Evolutionary conservation across 345 rosid species (phyloP), one percentile per base, ranked within the genome.

Genomic region (Reutealis trisperma): DNA sequence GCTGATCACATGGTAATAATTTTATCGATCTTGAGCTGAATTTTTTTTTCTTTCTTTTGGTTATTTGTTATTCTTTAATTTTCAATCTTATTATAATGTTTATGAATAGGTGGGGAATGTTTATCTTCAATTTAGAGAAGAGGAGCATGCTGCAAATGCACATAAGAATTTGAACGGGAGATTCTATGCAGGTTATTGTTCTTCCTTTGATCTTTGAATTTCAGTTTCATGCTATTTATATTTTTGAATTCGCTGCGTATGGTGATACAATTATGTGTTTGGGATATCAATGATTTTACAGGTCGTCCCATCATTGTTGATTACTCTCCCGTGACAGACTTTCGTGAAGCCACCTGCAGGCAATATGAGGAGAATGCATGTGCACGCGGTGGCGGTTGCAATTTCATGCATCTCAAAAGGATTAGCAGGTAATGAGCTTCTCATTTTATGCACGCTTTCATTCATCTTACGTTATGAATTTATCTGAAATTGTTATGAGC

Each of bases 321-420:
- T 61, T 93, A 88, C 82, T 93, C 94, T 34, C 90, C 98, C 0
- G 92, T 93, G 55, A 88, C 93, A 0, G 92, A 90, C 70, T 91
- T 91, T 75, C 87, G 93, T 13, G 94, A 89, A 78, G 93, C 98
- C 41, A 91, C 94, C 16, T 93, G 96, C 72, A 78, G 94, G 78
- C 94, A 91, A 73, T 88, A 84, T 54, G 94, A 93, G 73, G 96
- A 91, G 80, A 85, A 86, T 18, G 74, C 80, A 0, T 90, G 98
- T 79, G 87, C 84, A 63, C 88, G 93, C 47, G 96, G 96, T 74
- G 97, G 94, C 18, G 89, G 88, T 79, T 93, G 97, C 86, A 93
- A 91, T 70, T 91, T 92, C 72, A 90, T 91, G 96, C 96, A 93
- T 79, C 82, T 93, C 30, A 91, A 93, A 81, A 85, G 77, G 68